phyloP scores from a whole-genome alignment of 2,329 filamentous ascomycete species.

The Xylariaceae sp. region DNA sequence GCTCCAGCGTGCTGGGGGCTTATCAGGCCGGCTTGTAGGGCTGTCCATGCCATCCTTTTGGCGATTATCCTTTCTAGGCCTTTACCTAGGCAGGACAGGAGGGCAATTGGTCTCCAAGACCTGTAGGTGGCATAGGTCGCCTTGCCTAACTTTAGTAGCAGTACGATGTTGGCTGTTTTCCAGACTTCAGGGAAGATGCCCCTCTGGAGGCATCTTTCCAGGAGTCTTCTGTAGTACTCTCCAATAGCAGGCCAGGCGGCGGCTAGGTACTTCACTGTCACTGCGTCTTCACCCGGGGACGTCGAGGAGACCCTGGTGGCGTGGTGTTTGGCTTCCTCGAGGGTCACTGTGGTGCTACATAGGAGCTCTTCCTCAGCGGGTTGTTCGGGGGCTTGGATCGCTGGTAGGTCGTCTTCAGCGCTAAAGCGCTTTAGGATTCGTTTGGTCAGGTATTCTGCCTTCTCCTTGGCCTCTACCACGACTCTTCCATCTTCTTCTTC shows the following conservation, averaged over 20 bases:
- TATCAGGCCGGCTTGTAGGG: background rate
- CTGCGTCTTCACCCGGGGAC: background rate
- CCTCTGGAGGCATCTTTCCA: background rate
- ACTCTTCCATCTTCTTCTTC: background rate
- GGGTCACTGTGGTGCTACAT: background rate
- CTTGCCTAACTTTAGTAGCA: conserved; percentile 1
- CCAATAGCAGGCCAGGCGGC: background rate
- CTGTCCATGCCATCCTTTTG: background rate
- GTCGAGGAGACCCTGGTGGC: background rate
- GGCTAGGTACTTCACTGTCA: background rate
- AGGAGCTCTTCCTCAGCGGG: too few species aligned
- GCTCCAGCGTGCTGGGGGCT: background rate
- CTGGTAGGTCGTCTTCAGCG: too few species aligned
- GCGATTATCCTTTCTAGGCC: background rate
- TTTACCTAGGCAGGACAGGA: conserved; percentile 1
- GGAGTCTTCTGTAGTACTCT: background rate
- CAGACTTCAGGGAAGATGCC: background rate
- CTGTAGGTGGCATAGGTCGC: conserved; percentile 1
- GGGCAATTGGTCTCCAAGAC: background rate
- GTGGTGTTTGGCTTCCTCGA: conserved; percentile 1
- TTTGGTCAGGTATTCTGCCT: too few species aligned
- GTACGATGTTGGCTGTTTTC: background rate
- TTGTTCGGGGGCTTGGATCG: too few species aligned
- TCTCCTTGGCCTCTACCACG: background rate
- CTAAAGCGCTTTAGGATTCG: too few species aligned